Evolutionary conservation across 805 yeast species (phyloP).

Genomic region (Wickerhamiella australiensis): DNA sequence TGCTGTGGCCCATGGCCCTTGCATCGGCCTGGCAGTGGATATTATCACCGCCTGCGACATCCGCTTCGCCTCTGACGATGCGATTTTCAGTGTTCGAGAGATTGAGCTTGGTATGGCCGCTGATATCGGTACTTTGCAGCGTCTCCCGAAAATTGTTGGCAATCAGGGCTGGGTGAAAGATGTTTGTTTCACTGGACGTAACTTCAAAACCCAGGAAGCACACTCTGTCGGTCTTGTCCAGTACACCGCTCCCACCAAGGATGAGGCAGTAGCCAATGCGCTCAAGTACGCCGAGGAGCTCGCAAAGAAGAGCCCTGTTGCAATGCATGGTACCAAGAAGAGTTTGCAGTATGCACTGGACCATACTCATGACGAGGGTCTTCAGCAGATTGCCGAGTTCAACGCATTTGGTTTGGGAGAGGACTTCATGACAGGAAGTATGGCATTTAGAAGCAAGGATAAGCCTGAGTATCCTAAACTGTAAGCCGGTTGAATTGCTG

Average conservation of each 20-base stretch:
- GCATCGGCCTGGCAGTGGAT: conserved; percentile 59
- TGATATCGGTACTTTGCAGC: conserved; percentile 65
- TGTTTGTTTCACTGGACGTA: conserved; percentile 48
- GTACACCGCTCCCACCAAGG: conserved; percentile 34
- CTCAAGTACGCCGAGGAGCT: conserved; percentile 38
- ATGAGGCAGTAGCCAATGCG: conserved; percentile 41
- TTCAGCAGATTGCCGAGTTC: conserved; percentile 41
- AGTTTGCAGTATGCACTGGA: conserved; percentile 36
- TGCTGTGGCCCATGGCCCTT: conserved; percentile 50
- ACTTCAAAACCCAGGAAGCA: conserved; percentile 46
- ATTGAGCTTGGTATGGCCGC: conserved; percentile 65
- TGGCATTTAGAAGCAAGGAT: conserved; percentile 23
- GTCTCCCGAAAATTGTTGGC: conserved; percentile 43
- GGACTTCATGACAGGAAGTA: conserved; percentile 26
- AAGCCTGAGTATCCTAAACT: conserved; percentile 26
- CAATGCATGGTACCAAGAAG: conserved; percentile 52
- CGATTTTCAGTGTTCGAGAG: conserved; percentile 50
- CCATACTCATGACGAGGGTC: conserved; percentile 35
- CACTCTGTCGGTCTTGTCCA: conserved; percentile 42
- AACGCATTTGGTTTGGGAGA: conserved; percentile 33
- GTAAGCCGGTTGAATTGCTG: conserved; percentile 12
- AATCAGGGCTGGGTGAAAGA: conserved; percentile 49
- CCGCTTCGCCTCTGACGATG: conserved; percentile 43
- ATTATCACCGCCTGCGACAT: conserved; percentile 47
- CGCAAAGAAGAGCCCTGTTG: conserved; percentile 40